Percentiles rank a stretch among this genome's conserved stretches.
These are phyloP conservation scores for Suhomyces vadensis DNA, from an alignment of 805 yeast species.

Conservation along the genomic window DNA sequence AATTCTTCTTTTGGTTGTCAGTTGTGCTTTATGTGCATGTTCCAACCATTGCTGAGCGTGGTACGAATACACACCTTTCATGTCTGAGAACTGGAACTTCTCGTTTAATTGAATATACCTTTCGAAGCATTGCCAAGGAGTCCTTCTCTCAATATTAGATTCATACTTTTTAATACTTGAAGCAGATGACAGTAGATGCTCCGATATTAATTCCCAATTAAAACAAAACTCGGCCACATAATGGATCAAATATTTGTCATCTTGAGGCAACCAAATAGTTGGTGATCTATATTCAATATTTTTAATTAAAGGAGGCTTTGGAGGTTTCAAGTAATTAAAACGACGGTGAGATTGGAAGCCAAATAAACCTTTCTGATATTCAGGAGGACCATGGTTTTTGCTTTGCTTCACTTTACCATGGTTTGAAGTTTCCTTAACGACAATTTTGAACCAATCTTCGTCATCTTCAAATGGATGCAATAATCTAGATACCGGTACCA, in stretches of 20 bases:
- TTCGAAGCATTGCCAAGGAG: slow-evolving; percentile 99
- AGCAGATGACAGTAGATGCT: slow-evolving; percentile 68
- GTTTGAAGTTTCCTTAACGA: slow-evolving; percentile 43
- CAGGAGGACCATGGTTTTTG: slow-evolving; percentile 31
- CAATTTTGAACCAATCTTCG: slow-evolving; percentile 58
- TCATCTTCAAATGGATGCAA: slow-evolving; percentile 65
- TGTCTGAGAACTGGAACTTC: slow-evolving; percentile 78
- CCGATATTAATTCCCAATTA: slow-evolving; percentile 91
- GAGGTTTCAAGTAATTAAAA: slow-evolving; percentile 74
- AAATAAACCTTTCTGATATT: slow-evolving; percentile 59
- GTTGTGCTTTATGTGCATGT: slow-evolving; percentile 85
- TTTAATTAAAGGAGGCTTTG: slow-evolving; percentile 83
- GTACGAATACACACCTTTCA: slow-evolving; percentile 83
- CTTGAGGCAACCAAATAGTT: slow-evolving; percentile 95
- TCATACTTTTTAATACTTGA: slow-evolving; percentile 61
- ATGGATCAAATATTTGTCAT: slow-evolving; percentile 76
- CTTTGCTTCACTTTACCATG: background rate
- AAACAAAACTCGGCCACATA: slow-evolving; percentile 84
- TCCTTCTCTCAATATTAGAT: slow-evolving; percentile 89
- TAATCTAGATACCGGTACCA: slow-evolving; percentile 65
- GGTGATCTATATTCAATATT: slow-evolving; percentile 84
- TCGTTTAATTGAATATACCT: slow-evolving; percentile 91
- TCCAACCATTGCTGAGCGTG: slow-evolving; percentile 91
- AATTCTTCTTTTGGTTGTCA: slow-evolving; percentile 82
- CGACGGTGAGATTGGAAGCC: slow-evolving; percentile 53